Conservation (phyloP, 108 stramenopile genomes). For the Schizochytrium sp. region DNA sequence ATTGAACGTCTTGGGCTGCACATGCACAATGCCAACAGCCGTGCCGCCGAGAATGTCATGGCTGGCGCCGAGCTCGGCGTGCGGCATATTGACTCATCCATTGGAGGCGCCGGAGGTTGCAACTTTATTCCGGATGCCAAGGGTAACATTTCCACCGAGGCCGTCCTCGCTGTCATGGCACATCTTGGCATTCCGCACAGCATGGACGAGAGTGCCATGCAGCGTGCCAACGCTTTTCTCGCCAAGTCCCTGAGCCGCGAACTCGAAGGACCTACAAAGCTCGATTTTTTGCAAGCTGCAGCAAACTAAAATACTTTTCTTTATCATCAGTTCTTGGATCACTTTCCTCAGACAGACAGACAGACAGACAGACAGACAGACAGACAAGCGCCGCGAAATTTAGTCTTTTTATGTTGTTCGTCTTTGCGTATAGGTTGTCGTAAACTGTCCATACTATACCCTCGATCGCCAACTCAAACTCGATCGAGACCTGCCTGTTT, state of each 20-base stretch:
- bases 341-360: too few relatives aligned
- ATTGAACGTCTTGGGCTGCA: background rate
- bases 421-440: too few relatives aligned
- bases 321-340: too few relatives aligned
- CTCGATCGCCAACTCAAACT: too few relatives aligned
- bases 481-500: too few relatives aligned
- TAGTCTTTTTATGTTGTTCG: too few relatives aligned
- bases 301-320: background rate
- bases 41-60: background rate
- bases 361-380: too few relatives aligned
- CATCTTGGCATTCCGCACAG: background rate
- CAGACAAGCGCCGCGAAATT: too few relatives aligned
- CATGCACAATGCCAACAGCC: background rate
- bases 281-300: background rate
- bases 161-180: background rate
- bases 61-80: background rate
- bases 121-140: conserved; percentile 10
- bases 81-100: background rate
- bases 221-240: background rate
- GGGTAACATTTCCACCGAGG: background rate
- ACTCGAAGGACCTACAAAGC: background rate
- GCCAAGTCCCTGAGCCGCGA: background rate
- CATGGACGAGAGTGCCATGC: background rate
- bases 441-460: too few relatives aligned
- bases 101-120: background rate